Evolutionary conservation across 2,329 filamentous ascomycete genomes (phyloP), one percentile per base, ranked within the genome.

Genomic region (Xylariaceae sp.): DNA sequence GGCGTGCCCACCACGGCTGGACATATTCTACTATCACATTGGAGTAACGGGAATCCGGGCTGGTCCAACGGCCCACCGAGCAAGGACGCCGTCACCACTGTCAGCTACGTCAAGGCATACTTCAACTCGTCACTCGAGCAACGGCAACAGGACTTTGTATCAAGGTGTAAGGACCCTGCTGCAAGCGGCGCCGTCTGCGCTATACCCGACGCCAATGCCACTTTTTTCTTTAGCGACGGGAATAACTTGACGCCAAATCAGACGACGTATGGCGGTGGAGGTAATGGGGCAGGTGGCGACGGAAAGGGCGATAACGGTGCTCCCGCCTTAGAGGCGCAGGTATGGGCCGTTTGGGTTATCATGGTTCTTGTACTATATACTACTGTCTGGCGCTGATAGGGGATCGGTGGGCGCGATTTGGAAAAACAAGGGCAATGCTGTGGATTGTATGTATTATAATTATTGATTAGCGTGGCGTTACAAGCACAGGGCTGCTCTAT

Each of bases 101-200:
- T 92, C 21, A 80, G 76, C 36, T 90, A 90, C 64, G 78, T 90
- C 53, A 89, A 88, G 68, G 85, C 84, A 0, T 92, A 92, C 69
- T 92, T 91, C 74, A 92, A 92, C 73, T 85, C 85, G 15, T 84
- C 85, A 2, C 61, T 74, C 18, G 58, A 63, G 2, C 58, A 65
- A 51, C 66, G 77, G 15, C 67, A 72, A 45, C 60, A 58, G 13
- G 75, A 77, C 54, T 74, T 71, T 61, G 53, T 49, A 3, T 54
- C 47, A 8, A 70, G 78, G 44, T 83, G 80, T 61, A 61, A 44
- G 12, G 70, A 77, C 49, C 63, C 70, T 1, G 47, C 50, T 2
- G 72, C 67, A 1, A 51, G 64, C 4, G 67, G 67, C 3, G 72
- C 76, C 0, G 67, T 80, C 2, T 84, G 81, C 59, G 53, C 65